phyloP scores from a whole-genome alignment of 2,329 filamentous ascomycete species.

The Coniochaeta hoffmannii region DNA sequence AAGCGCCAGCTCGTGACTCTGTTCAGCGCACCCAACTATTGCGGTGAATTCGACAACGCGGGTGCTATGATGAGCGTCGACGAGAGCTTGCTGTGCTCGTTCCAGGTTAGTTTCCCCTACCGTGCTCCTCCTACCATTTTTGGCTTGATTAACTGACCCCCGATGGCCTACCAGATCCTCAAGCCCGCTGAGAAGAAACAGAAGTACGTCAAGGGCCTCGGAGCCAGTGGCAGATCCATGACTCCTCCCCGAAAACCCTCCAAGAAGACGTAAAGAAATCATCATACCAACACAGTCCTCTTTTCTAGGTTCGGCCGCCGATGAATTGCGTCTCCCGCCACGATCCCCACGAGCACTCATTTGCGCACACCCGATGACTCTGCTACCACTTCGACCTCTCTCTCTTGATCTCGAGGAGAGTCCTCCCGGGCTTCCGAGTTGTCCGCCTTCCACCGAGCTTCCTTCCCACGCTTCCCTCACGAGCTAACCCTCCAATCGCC shows the following conservation, averaged over 20 bases:
- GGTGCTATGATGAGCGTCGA: constrained; percentile 99
- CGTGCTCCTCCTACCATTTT: constrained; percentile 7
- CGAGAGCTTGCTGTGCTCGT: constrained; percentile 95
- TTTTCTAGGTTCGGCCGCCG: constrained; percentile 93
- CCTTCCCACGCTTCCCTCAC: background rate
- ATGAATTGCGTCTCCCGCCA: constrained; percentile 46
- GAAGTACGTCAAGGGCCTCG: constrained; percentile 89
- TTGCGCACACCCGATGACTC: constrained; percentile 1
- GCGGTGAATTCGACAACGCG: constrained; percentile 98
- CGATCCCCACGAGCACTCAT: constrained; percentile 6
- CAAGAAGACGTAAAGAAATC: constrained; percentile 58
- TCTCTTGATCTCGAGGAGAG: background rate
- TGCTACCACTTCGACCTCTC: background rate
- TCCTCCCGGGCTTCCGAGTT: background rate
- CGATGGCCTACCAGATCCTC: constrained; percentile 61
- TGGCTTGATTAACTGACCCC: constrained; percentile 13
- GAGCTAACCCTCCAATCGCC: background rate
- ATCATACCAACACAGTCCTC: constrained; percentile 66
- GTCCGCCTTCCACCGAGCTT: background rate
- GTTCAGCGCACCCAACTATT: constrained; percentile 98
- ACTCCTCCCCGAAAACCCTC: constrained; percentile 63
- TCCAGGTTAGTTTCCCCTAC: constrained; percentile 64
- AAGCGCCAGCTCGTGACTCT: constrained; percentile 96
- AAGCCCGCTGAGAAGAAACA: constrained; percentile 99
- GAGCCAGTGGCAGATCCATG: constrained; percentile 56